Conservation (phyloP, 2,329 filamentous ascomycete genomes). For the Fusarium brevicatenulatum region DNA sequence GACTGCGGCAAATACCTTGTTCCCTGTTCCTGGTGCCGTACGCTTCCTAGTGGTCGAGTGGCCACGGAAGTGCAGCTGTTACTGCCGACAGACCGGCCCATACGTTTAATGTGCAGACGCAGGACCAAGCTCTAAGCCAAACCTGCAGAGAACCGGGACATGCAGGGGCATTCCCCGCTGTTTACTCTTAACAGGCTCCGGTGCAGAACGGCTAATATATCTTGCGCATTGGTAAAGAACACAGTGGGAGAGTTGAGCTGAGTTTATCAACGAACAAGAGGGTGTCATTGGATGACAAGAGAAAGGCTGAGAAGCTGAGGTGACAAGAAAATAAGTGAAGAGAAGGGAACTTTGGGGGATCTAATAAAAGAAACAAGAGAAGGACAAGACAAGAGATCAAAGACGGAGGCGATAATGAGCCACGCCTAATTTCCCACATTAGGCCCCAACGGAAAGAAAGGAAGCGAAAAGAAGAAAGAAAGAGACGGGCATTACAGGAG, state of each 20-base stretch:
- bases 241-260: constrained; percentile 16
- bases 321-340: constrained; percentile 6
- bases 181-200: constrained; percentile 9
- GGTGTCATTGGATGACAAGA: not conserved
- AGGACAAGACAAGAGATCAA: constrained; percentile 25
- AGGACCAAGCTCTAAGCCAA: constrained; percentile 39
- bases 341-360: not conserved
- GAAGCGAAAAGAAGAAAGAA: constrained; percentile 6
- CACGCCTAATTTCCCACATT: constrained; percentile 27
- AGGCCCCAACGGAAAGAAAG: constrained; percentile 29
- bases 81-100: constrained; percentile 26
- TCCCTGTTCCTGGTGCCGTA: constrained; percentile 13
- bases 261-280: constrained; percentile 3
- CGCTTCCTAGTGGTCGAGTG: constrained; percentile 23
- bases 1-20: constrained; percentile 18
- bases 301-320: not conserved
- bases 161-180: constrained; percentile 34
- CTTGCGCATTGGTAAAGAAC: constrained; percentile 18
- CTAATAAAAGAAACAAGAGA: constrained; percentile 4
- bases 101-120: constrained; percentile 32
- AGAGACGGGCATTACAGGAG: constrained; percentile 5
- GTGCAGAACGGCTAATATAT: constrained; percentile 23
- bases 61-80: constrained; percentile 5
- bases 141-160: constrained; percentile 43
- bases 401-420: constrained; percentile 37